Percentiles rank a stretch among this genome's conserved stretches.
These are phyloP conservation scores for Rosa persica DNA, from an alignment of 306 rosid genomes.

Conservation along the genomic window DNA sequence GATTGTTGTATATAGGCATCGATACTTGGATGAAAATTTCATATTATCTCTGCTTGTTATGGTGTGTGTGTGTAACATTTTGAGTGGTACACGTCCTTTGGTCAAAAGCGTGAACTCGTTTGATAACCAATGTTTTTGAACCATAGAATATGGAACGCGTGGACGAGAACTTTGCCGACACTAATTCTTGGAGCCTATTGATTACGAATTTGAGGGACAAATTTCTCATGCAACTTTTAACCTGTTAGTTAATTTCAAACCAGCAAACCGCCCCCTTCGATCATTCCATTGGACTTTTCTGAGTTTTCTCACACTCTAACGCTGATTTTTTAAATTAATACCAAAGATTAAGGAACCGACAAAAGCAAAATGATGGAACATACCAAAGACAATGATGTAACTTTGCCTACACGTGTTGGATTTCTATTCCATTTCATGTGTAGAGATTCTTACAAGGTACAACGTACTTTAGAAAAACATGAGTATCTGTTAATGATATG, in stretches of 20 bases:
- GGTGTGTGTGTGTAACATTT: not conserved
- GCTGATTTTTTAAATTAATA: not conserved
- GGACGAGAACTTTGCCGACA: constrained; percentile 9
- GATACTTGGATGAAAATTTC: too few relatives aligned
- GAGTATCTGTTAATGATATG: too few relatives aligned
- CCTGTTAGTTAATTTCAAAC: not conserved
- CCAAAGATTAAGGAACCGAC: not conserved
- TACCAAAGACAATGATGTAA: too few relatives aligned
- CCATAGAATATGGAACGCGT: not conserved
- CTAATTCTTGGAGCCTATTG: not conserved
- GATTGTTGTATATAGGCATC: too few relatives aligned
- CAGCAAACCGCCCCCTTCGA: not conserved
- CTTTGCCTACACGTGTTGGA: not conserved
- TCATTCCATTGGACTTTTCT: not conserved
- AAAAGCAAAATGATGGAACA: not conserved
- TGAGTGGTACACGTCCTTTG: not conserved
- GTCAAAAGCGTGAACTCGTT: not conserved
- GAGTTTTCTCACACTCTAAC: not conserved
- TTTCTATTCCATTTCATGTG: not conserved
- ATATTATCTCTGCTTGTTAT: too few relatives aligned
- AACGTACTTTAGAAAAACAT: too few relatives aligned
- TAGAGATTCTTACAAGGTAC: not conserved
- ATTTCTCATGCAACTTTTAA: not conserved
- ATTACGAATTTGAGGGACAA: not conserved
- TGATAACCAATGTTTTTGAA: not conserved